Base-by-base conservation (phyloP, 495 filamentous ascomycete genomes). In the Pseudevernia furfuracea region DNA sequence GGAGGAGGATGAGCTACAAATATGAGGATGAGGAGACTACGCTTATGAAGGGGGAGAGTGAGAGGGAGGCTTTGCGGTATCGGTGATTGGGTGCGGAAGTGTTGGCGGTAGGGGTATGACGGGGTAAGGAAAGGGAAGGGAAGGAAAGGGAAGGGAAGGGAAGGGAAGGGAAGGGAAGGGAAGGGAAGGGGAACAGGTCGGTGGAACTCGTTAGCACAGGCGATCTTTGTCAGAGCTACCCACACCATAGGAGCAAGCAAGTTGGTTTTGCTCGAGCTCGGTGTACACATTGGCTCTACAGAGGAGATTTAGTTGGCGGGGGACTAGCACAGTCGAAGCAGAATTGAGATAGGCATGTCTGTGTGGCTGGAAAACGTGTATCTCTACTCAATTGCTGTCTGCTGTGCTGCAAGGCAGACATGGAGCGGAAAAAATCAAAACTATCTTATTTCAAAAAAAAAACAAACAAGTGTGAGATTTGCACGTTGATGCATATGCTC, bases 1-100 rank as follows among this genome's bases (percentile, higher is more conserved):
- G 74, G 43, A 78, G 81, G 63, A 77, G 78, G 62, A 72, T 82
- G 69, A 85, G 77, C 60, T 83, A 81, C 69, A 83, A 82, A 69
- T 86, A 86, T 62, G 84, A 85, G 64, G 82, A 84, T 71, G 84
- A 85, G 66, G 77, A 79, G 69, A 72, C 67, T 57, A 72, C 76
- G 60, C 74, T 79, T 4, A 68, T 71, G 58, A 72, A 80, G 52
- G 74, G 77, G 21, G 81, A 82, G 71, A 73, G 72, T 49, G 81
- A 82, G 67, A 72, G 79, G 38, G 79, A 82, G 69, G 75, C 72
- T 37, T 53, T 59, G 43, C 32, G 62, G 43, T 64, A 59, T 59
- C 62, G 62, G 25, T 64, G 28, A 32, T 43, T 43, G 8, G 66
- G 67, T 15, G 25, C n/a, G 1, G 44, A 70, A 76, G 38, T 76